These are phyloP conservation scores for Chytriomyces sp. DNA, from an alignment of 192 early-diverging fungal species.

Conservation along the genomic window DNA sequence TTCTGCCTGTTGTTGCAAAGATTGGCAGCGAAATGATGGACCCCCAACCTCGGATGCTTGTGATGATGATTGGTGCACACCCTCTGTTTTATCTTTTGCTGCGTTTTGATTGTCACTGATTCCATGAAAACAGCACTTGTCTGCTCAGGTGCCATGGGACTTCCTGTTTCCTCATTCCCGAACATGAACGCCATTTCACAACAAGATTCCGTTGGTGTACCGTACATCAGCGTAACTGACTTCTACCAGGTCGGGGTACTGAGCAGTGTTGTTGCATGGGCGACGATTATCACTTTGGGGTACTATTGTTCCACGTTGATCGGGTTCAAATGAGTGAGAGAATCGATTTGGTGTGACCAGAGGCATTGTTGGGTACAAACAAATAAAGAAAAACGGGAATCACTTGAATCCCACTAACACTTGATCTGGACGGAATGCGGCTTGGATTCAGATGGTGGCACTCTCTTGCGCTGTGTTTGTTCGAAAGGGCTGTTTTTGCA, in stretches of 20 bases:
- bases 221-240: slow-evolving; percentile 79
- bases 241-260: slow-evolving; percentile 83
- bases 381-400: too few species aligned
- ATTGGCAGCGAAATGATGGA: slow-evolving; percentile 81
- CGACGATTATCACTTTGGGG: slow-evolving; percentile 72
- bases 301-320: slow-evolving; percentile 69
- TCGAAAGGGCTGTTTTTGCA: too few species aligned
- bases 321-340: slow-evolving; percentile 33
- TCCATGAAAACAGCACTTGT: too few species aligned
- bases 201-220: slow-evolving; percentile 83
- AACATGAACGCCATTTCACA: slow-evolving; percentile 97
- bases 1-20: slow-evolving; percentile 90
- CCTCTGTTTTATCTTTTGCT: too few species aligned
- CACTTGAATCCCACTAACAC: too few species aligned
- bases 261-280: slow-evolving; percentile 69
- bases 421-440: too few species aligned
- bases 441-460: too few species aligned
- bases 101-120: slow-evolving; percentile 52
- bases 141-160: slow-evolving; percentile 87
- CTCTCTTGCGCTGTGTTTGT: too few species aligned
- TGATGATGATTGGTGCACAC: slow-evolving; percentile 69
- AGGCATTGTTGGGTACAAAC: too few species aligned
- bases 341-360: too few species aligned
- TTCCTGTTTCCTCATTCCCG: slow-evolving; percentile 93
- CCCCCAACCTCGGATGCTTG: slow-evolving; percentile 75